phyloP scores from a whole-genome alignment of 2,329 filamentous ascomycete species.

The Calycina marina region DNA sequence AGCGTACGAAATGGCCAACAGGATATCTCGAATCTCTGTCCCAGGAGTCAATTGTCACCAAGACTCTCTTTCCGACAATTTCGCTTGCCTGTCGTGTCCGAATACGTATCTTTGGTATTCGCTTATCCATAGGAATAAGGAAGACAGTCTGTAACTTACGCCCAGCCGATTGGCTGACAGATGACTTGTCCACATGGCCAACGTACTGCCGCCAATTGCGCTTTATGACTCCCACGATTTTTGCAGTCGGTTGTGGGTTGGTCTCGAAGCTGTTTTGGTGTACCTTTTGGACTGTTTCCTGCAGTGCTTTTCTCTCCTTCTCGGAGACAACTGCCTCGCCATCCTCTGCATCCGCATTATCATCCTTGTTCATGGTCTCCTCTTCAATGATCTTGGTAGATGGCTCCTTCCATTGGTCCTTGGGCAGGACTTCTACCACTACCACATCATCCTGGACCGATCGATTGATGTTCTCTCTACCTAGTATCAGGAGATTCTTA shows the following conservation, averaged over 20 bases:
- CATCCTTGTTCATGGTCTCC: conserved; percentile 78
- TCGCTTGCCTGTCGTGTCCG: conserved; percentile 82
- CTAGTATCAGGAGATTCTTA: conserved; percentile 74
- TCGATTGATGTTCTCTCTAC: conserved; percentile 91
- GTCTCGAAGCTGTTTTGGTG: conserved; percentile 66
- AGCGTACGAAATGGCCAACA: conserved; percentile 83
- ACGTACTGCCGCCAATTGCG: conserved; percentile 98
- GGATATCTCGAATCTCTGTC: conserved; percentile 87
- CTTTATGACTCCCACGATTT: conserved; percentile 82
- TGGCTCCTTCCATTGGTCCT: conserved; percentile 93
- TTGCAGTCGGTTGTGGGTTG: conserved; percentile 76
- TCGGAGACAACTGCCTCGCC: conserved; percentile 69
- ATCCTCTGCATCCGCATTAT: conserved; percentile 78
- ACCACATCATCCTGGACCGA: conserved; percentile 85
- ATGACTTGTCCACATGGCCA: conserved; percentile 81
- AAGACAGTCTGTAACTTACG: conserved; percentile 87
- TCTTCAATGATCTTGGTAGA: conserved; percentile 95
- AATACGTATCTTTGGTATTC: conserved; percentile 88
- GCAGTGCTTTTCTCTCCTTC: conserved; percentile 70
- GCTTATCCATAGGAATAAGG: conserved; percentile 94
- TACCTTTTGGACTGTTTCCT: conserved; percentile 79
- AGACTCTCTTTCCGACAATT: conserved; percentile 75
- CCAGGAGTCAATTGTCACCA: conserved; percentile 93
- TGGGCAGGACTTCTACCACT: conserved; percentile 81
- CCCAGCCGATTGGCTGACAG: conserved; percentile 58